A percentile compares a stretch with the other conserved stretches of the same genome.
phyloP scores from a whole-genome alignment of 805 yeast genomes.

The Nakazawaea ernobii region DNA sequence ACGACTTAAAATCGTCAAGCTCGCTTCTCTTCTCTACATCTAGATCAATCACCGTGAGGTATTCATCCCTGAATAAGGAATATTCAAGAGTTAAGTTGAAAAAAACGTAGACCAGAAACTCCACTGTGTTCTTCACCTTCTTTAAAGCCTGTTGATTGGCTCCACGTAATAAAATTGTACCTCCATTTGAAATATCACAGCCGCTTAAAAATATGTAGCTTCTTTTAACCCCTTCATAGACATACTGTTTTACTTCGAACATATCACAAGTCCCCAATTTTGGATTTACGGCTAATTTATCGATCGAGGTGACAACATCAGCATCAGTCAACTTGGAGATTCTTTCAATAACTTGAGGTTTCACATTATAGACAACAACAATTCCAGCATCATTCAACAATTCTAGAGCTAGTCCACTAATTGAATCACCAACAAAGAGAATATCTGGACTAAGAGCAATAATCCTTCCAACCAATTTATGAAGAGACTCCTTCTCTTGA shows the following conservation, averaged over 20 bases:
- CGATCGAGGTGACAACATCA: conserved; percentile 81
- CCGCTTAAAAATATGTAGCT: conserved; percentile 80
- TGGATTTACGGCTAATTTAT: conserved; percentile 67
- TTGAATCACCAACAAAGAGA: conserved; percentile 69
- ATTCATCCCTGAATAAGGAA: conserved; percentile 63
- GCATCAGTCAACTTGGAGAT: conserved; percentile 76
- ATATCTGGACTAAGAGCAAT: conserved; percentile 73
- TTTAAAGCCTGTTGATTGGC: conserved; percentile 54
- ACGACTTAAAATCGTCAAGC: conserved; percentile 15
- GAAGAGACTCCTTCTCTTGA: conserved; percentile 81
- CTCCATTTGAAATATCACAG: conserved; percentile 65
- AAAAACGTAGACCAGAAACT: conserved; percentile 73
- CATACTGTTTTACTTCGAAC: conserved; percentile 67
- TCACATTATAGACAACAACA: conserved; percentile 75
- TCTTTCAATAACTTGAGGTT: conserved; percentile 75
- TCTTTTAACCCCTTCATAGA: conserved; percentile 50
- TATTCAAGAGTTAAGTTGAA: conserved; percentile 79
- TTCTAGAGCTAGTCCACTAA: conserved; percentile 76
- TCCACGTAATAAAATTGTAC: conserved; percentile 86
- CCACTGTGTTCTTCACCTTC: conserved; percentile 71
- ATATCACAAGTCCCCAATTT: conserved; percentile 69
- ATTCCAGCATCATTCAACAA: conserved; percentile 69
- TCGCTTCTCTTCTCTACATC: conserved; percentile 7
- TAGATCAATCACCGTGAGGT: conserved; percentile 38
- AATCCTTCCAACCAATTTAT: conserved; percentile 75